These are phyloP conservation scores for Phytophthora colocasiae DNA, from an alignment of 352 stramenopile species.

Conservation along the genomic window DNA sequence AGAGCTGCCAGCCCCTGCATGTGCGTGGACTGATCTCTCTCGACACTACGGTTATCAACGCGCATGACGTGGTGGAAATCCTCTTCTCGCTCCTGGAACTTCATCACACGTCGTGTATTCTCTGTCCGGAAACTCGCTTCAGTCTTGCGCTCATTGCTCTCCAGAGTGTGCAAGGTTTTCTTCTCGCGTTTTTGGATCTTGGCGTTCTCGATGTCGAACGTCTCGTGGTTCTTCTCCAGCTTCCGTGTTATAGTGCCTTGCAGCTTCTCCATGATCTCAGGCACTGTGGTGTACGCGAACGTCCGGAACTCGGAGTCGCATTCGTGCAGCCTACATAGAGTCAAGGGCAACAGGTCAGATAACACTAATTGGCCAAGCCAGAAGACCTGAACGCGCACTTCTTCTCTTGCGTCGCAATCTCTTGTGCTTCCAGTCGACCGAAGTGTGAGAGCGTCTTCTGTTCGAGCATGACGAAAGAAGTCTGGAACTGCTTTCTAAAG, in stretches of 20 bases:
- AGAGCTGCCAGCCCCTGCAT: slow-evolving; percentile 64
- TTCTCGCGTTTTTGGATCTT: slow-evolving; percentile 92
- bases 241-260: slow-evolving; percentile 89
- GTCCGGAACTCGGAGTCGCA: slow-evolving; percentile 59
- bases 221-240: slow-evolving; percentile 91
- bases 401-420: slow-evolving; percentile 56
- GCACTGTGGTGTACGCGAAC: slow-evolving; percentile 89
- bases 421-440: slow-evolving; percentile 56
- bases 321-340: slow-evolving; percentile 49
- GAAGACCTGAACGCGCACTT: slow-evolving; percentile 35
- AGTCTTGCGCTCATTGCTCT: slow-evolving; percentile 69
- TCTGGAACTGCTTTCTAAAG: slow-evolving; percentile 61
- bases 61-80: slow-evolving; percentile 73
- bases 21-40: slow-evolving; percentile 53
- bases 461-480: slow-evolving; percentile 59
- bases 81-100: slow-evolving; percentile 72
- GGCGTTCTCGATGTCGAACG: slow-evolving; percentile 94
- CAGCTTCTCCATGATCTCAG: slow-evolving; percentile 88
- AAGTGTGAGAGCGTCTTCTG: slow-evolving; percentile 70
- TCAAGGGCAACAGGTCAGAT: not conserved
- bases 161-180: slow-evolving; percentile 82
- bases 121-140: slow-evolving; percentile 76
- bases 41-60: slow-evolving; percentile 64
- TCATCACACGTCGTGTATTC: slow-evolving; percentile 55
- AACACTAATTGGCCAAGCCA: too few species aligned